These are phyloP conservation scores for Colletotrichum sansevieriae DNA, from an alignment of 2,329 filamentous ascomycete genomes.

Conservation along the genomic window DNA sequence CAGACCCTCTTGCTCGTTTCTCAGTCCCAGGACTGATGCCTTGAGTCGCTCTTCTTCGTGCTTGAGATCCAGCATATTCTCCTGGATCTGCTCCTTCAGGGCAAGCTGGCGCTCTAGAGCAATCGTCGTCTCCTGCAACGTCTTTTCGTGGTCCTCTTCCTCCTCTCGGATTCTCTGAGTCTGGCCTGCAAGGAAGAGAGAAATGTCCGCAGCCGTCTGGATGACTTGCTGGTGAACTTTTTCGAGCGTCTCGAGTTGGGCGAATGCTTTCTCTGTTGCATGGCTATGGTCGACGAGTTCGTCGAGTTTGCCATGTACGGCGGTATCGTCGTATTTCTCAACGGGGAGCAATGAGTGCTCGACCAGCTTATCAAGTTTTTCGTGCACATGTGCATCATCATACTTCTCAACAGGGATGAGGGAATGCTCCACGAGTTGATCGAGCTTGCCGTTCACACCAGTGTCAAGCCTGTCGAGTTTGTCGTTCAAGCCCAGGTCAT, in stretches of 20 bases:
- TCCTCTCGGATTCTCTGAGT: constrained; percentile 81
- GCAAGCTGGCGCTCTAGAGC: constrained; percentile 82
- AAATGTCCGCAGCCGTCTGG: constrained; percentile 85
- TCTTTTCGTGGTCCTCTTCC: constrained; percentile 82
- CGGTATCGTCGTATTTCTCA: constrained; percentile 45
- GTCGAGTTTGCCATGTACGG: constrained; percentile 49
- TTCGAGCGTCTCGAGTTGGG: constrained; percentile 85
- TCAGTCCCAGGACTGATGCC: constrained; percentile 69
- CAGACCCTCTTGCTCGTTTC: constrained; percentile 80
- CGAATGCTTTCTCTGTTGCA: constrained; percentile 76
- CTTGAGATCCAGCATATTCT: constrained; percentile 63
- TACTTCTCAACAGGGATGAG: constrained; percentile 41
- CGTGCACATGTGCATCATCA: constrained; percentile 46
- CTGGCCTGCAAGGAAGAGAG: constrained; percentile 83
- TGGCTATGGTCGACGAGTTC: constrained; percentile 73
- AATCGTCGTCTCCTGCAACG: constrained; percentile 82
- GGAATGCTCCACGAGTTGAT: constrained; percentile 33
- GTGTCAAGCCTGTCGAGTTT: constrained; percentile 25
- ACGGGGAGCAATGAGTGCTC: constrained; percentile 32
- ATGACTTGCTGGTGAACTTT: constrained; percentile 91
- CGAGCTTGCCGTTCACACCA: constrained; percentile 20
- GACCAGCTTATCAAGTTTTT: constrained; percentile 54
- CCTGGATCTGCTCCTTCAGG: constrained; percentile 73
- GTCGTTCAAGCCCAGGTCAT: constrained; percentile 62
- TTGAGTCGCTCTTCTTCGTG: constrained; percentile 67